Conservation (phyloP, 1,284 basidiomycete species). For the Filobasidium uniguttulatum region DNA sequence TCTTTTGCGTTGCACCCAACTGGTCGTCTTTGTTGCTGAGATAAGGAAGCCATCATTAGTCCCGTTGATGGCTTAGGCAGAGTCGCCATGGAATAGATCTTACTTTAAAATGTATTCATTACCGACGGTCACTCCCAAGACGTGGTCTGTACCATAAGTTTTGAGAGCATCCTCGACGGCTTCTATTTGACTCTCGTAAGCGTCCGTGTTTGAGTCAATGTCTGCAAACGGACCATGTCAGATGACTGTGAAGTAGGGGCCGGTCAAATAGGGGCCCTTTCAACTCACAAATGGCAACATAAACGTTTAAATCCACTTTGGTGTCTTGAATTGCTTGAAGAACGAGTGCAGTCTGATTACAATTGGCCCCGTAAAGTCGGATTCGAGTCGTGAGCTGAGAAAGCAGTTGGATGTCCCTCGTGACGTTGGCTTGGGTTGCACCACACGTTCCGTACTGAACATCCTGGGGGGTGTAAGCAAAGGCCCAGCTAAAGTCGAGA, state of each 20-base stretch:
- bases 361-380: constrained; percentile 38
- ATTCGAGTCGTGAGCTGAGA: constrained; percentile 35
- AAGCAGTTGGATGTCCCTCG: constrained; percentile 37
- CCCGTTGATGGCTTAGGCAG: constrained; percentile 38
- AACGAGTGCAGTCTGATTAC: constrained; percentile 42
- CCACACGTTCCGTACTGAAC: constrained; percentile 18
- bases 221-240: constrained; percentile 23
- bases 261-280: neutral
- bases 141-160: constrained; percentile 62
- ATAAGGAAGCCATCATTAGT: constrained; percentile 14
- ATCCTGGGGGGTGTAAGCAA: constrained; percentile 53
- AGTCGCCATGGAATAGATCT: constrained; percentile 28
- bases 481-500: constrained; percentile 39
- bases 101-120: constrained; percentile 70
- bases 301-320: constrained; percentile 75
- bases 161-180: constrained; percentile 49
- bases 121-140: constrained; percentile 51
- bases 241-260: neutral
- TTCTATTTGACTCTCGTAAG: constrained; percentile 59
- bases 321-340: constrained; percentile 74
- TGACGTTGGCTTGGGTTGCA: constrained; percentile 37
- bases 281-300: constrained; percentile 55
- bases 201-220: constrained; percentile 48
- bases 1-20: constrained; percentile 42
- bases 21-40: constrained; percentile 27